These are phyloP conservation scores for Trichocomaceae sp. DNA, from an alignment of 2,329 filamentous ascomycete genomes.

Conservation along the genomic window DNA sequence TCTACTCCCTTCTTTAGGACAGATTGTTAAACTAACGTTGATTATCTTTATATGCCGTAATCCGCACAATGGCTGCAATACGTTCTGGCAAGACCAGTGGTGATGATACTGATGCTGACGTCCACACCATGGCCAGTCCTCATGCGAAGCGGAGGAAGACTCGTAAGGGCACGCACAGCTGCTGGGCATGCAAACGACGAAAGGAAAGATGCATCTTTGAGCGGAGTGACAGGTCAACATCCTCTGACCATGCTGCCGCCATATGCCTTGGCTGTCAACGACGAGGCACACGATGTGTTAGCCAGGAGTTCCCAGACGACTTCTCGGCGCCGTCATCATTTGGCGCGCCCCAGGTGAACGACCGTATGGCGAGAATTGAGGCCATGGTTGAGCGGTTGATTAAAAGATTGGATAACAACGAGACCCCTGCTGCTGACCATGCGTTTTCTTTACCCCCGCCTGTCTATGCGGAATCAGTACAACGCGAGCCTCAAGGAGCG, in stretches of 20 bases:
- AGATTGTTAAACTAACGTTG: too few relatives aligned
- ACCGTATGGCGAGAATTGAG: constrained; percentile 1
- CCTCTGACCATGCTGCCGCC: not conserved
- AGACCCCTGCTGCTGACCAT: not conserved
- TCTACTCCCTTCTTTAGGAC: too few relatives aligned
- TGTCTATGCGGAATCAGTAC: not conserved
- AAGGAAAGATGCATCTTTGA: constrained; percentile 3
- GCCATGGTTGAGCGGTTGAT: not conserved
- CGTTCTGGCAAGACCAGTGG: too few relatives aligned
- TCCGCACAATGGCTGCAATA: too few relatives aligned
- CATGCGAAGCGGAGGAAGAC: constrained; percentile 10
- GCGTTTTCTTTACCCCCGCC: not conserved
- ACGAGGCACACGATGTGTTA: constrained; percentile 33
- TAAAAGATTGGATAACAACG: not conserved
- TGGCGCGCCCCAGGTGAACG: not conserved
- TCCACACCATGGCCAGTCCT: not conserved
- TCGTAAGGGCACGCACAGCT: constrained; percentile 12
- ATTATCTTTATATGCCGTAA: too few relatives aligned
- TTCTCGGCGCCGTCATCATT: not conserved
- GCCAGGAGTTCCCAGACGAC: constrained; percentile 44
- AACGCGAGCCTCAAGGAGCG: not conserved
- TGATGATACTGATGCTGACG: too few relatives aligned
- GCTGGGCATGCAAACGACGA: constrained; percentile 9
- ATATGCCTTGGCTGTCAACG: constrained; percentile 15
- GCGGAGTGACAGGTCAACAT: too few relatives aligned